Evolutionary conservation across 1,139 yeast genomes (phyloP), one percentile per base, ranked within the genome.

Genomic region (Taphrina sp.): DNA sequence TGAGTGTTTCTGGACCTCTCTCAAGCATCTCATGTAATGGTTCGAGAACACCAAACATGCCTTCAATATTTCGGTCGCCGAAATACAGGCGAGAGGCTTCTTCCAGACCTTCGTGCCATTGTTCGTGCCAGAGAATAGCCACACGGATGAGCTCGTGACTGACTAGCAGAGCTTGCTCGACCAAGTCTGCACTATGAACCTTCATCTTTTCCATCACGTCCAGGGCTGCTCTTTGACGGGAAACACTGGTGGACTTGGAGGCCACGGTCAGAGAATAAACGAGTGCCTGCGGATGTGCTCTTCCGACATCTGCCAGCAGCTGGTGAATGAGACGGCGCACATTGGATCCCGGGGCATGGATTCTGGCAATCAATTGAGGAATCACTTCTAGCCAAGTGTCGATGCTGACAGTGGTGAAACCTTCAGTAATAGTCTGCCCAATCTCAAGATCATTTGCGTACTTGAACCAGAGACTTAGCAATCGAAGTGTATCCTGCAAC

Each of bases 31-130:
- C 80, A 69, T 92, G 96, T 58, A 94, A 72, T 0, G 97, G 97
- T 62, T 88, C 95, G 54, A 94, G 72, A 1, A 90, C 90, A 26
- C 86, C 83, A 70, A 85, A 85, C 97, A 92, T 94, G 67, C 88
- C 89, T 58, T 89, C 96, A 7, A 94, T 85, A 66, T 92, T 88
- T 64, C 88, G 94, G 61, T 94, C 98, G 34, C 95, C 96, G 70
- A 89, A 92, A 73, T 85, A 94, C 56, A 86, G 78, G 59, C 96
- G 76, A 2, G 96, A 89, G 0, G 98, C 98, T 72, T 92, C 96
- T 67, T 94, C 99, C 37, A 94, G 74, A 1, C 95, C 97, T 71
- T 90, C 98, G 65, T 90, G 90, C 98, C 99, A 94, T 68, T 85
- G 85, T 66, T 94, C 99, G 65, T 89, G 95, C 97, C 98, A 90